Evolutionary conservation across 208 protist species (phyloP), one percentile per base, ranked within the genome.

Genomic region (Phytomonas serpens): DNA sequence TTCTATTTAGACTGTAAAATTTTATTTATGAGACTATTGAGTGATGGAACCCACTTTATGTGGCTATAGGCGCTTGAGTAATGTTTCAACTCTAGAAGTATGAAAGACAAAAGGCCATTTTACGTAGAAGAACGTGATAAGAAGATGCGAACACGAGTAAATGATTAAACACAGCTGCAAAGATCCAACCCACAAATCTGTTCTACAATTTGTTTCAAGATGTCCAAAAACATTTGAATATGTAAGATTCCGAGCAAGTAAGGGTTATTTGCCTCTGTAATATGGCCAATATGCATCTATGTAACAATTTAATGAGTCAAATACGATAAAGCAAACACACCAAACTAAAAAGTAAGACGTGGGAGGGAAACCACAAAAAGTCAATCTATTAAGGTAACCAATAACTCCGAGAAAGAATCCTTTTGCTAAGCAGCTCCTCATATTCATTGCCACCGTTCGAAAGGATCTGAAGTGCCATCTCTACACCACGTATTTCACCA

Each of bases 401-500:
- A 69, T 93, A 93, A 13, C 81, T 77, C 19, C 74, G 75, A 31
- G 90, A 81, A 6, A 64, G 13, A 10, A 63, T 68, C 62, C 80
- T 82, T 19, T 75, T 78, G 5, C 63, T 29, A 37, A 87, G 37
- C 27, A 96, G 77, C 3, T 68, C 66, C 9, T 82, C 67, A 76
- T 96, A 96, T 73, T 93, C 81, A 38, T 57, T n/a, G 3, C 81
- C 81, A 70, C 83, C 86, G 37, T 83, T 76, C 14, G 80, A 72
- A 38, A 96, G 78, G 23, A 92, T 82, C 32, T 80, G 64, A 6
- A 93, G 64, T 27, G 88, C 91, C 52, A 84, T 82, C 3, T 93
- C 83, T 2, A 76, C 80, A 14, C 71, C 82, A 36, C 74, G 74
- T 31, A 97, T 82, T 42, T 90, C 78, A 4, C 78, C 85, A 29